phyloP scores from a whole-genome alignment of 345 rosid species.

The Bruguiera parviflora region DNA sequence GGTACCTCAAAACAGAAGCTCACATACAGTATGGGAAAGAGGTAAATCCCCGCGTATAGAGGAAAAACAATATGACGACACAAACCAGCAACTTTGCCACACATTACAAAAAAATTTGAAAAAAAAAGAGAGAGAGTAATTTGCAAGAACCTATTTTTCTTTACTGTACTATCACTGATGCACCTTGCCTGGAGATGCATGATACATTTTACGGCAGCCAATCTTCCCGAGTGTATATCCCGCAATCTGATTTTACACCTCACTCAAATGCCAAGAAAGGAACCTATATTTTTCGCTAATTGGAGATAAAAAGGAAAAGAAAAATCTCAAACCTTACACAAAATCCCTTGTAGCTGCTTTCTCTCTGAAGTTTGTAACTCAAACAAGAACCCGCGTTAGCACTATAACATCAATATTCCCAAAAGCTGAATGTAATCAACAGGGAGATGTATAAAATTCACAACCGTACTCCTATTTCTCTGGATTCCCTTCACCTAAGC shows the following conservation, averaged over 20 bases:
- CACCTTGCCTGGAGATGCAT: conserved; percentile 35
- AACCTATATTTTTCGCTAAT: conserved; percentile 35
- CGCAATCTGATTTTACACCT: conserved; percentile 49
- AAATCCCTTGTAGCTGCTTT: conserved; percentile 38
- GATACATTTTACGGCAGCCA: conserved; percentile 34
- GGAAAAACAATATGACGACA: conserved; percentile 25
- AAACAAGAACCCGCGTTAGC: conserved; percentile 40
- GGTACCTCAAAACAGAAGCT: conserved; percentile 36
- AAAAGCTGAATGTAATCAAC: conserved; percentile 31
- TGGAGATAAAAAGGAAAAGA: background rate
- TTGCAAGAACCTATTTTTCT: conserved; percentile 14
- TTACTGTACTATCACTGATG: conserved; percentile 24
- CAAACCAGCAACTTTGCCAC: conserved; percentile 36
- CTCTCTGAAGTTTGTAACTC: conserved; percentile 38
- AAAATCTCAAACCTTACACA: conserved; percentile 47
- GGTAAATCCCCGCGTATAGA: conserved; percentile 26
- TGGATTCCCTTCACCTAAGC: conserved; percentile 42
- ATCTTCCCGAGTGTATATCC: conserved; percentile 45
- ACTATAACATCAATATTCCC: conserved; percentile 33
- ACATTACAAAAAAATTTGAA: conserved; percentile 21
- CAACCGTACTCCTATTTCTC: conserved; percentile 34
- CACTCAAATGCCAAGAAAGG: conserved; percentile 51
- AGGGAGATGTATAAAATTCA: conserved; percentile 28
- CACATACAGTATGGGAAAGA: conserved; percentile 44
- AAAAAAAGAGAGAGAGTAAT: conserved; percentile 12